Evolutionary conservation across 2,329 filamentous ascomycete genomes (phyloP).

Genomic region (Epichloe gansuensis): DNA sequence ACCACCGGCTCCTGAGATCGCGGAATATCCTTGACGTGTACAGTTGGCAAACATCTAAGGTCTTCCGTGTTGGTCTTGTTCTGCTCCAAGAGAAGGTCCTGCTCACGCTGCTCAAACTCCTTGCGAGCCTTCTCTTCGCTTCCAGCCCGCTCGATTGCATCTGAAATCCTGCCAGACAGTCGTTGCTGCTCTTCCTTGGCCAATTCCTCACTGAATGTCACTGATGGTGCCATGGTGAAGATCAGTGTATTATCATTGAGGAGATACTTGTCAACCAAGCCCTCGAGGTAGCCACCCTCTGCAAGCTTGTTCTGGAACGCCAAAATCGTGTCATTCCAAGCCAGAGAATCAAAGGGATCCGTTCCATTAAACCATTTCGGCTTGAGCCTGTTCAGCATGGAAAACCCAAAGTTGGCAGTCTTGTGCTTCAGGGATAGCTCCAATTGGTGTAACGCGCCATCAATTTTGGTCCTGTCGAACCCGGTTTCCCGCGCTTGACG

Average conservation of each 20-base stretch:
- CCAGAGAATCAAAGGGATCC: slow-evolving; percentile 79
- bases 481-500: slow-evolving; percentile 58
- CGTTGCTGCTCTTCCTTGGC: slow-evolving; percentile 64
- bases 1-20: slow-evolving; percentile 51
- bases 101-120: slow-evolving; percentile 63
- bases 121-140: slow-evolving; percentile 58
- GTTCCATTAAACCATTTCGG: slow-evolving; percentile 92
- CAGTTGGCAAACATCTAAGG: slow-evolving; percentile 73
- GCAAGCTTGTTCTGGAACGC: slow-evolving; percentile 69
- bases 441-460: slow-evolving; percentile 84
- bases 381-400: slow-evolving; percentile 75
- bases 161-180: slow-evolving; percentile 59
- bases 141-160: slow-evolving; percentile 55
- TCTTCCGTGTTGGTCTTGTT: slow-evolving; percentile 75
- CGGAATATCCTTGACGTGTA: slow-evolving; percentile 82
- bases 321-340: slow-evolving; percentile 80
- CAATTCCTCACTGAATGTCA: slow-evolving; percentile 60
- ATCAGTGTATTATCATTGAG: slow-evolving; percentile 76
- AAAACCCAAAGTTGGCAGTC: slow-evolving; percentile 88
- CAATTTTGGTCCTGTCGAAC: slow-evolving; percentile 81
- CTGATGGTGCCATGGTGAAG: slow-evolving; percentile 87
- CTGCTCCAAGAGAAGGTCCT: slow-evolving; percentile 69
- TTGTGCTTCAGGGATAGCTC: slow-evolving; percentile 94
- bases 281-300: slow-evolving; percentile 68
- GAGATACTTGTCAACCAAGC: slow-evolving; percentile 77